phyloP scores from a whole-genome alignment of 208 protist genomes.

The Trypanosoma mega region DNA sequence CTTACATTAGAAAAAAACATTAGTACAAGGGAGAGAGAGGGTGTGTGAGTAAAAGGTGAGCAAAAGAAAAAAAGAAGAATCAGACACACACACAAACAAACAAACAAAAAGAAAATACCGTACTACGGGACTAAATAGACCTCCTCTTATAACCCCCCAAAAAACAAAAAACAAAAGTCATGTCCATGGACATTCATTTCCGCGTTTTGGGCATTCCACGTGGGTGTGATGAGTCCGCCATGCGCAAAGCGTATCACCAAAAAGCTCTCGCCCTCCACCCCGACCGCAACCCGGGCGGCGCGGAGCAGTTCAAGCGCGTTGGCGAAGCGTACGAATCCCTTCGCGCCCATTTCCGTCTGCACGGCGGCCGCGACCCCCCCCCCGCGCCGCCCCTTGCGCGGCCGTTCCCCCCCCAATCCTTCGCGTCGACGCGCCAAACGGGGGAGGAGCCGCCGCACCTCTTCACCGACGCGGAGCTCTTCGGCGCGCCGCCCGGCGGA shows the following conservation, averaged over 20 bases:
- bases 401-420: background rate
- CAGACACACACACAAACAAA: too few relatives aligned
- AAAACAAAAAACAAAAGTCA: background rate
- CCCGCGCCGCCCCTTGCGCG: background rate
- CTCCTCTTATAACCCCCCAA: background rate
- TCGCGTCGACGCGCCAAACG: background rate
- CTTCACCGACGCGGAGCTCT: constrained; percentile 69
- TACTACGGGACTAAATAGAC: too few relatives aligned
- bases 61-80: too few relatives aligned
- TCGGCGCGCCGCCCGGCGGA: constrained; percentile 40
- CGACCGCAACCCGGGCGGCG: constrained; percentile 86
- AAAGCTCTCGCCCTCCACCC: constrained; percentile 93
- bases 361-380: constrained; percentile 26
- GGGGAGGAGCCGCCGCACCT: constrained; percentile 19
- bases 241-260: constrained; percentile 92
- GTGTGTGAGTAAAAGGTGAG: too few relatives aligned
- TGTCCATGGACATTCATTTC: constrained; percentile 42
- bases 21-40: too few relatives aligned
- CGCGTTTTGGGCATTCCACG: constrained; percentile 64
- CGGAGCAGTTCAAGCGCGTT: constrained; percentile 87
- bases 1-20: too few relatives aligned
- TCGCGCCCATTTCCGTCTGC: constrained; percentile 41
- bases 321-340: constrained; percentile 96
- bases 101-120: too few relatives aligned
- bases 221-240: constrained; percentile 68